phyloP scores from a whole-genome alignment of 2,329 filamentous ascomycete genomes.

The Onygenales sp. region DNA sequence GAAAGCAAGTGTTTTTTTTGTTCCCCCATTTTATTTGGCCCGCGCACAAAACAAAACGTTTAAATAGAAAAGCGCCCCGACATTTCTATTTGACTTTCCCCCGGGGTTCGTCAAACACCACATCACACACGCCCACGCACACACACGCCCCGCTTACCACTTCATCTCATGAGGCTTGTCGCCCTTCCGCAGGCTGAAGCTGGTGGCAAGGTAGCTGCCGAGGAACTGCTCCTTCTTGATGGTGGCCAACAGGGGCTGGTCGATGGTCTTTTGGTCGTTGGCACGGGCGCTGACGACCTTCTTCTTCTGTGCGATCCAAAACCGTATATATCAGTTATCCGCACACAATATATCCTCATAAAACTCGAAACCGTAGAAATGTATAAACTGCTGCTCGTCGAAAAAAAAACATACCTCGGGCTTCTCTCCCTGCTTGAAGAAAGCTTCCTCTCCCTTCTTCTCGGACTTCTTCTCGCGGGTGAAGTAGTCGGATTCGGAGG shows the following conservation, averaged over 20 bases:
- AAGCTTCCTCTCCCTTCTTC: conserved; percentile 97
- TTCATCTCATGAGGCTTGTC: conserved; percentile 99
- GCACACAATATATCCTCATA: conserved; percentile 11
- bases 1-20: neutral
- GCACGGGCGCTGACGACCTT: conserved; percentile 82
- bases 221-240: conserved; percentile 99
- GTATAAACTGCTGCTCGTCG: too few relatives aligned
- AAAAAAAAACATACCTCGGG: conserved; percentile 63
- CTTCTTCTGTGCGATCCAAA: conserved; percentile 68
- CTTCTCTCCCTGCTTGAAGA: conserved; percentile 99
- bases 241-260: conserved; percentile 87
- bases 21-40: neutral
- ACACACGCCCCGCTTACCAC: conserved; percentile 55
- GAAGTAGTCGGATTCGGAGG: conserved; percentile 88
- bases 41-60: neutral
- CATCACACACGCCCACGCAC: too few relatives aligned
- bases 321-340: neutral
- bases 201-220: conserved; percentile 83
- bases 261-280: conserved; percentile 95
- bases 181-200: conserved; percentile 98
- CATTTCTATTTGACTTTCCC: conserved; percentile 12
- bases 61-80: neutral
- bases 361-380: neutral
- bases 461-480: conserved; percentile 79
- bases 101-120: conserved; percentile 19